A percentile compares a stretch with the other conserved stretches of the same genome.
phyloP scores from a whole-genome alignment of 768 basidiomycete genomes.

The Pleurotus platypus region DNA sequence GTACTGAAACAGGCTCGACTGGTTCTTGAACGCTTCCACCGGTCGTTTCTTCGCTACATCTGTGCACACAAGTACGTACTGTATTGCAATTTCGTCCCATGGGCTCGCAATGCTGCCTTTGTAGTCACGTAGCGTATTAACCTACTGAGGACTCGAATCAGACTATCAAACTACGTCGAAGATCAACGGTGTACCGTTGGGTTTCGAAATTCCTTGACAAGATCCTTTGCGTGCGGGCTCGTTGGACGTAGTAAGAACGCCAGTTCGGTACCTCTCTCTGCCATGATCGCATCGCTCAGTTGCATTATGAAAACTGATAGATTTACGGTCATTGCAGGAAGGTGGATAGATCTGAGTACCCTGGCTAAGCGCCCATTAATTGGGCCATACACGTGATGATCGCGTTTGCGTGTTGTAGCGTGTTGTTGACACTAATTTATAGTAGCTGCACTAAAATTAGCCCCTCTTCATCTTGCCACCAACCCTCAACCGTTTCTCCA shows the following conservation, averaged over 20 bases:
- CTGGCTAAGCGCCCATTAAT: neutral
- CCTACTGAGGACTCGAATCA: conserved; percentile 22
- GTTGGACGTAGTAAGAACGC: conserved; percentile 76
- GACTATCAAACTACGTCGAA: neutral
- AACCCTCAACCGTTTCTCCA: neutral
- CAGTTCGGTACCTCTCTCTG: conserved; percentile 65
- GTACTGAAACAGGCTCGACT: conserved; percentile 72
- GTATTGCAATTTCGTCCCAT: conserved; percentile 85
- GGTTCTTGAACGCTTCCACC: conserved; percentile 77
- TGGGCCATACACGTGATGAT: neutral
- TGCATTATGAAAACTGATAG: conserved; percentile 60
- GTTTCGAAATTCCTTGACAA: conserved; percentile 63
- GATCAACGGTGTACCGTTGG: conserved; percentile 30
- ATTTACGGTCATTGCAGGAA: conserved; percentile 37
- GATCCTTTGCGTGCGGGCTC: conserved; percentile 71
- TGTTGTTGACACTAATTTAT: conserved; percentile 7
- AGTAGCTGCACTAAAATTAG: neutral
- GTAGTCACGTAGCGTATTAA: conserved; percentile 39
- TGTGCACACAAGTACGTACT: conserved; percentile 74
- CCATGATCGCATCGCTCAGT: conserved; percentile 55
- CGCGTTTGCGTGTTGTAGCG: conserved; percentile 5
- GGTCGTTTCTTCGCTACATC: conserved; percentile 65
- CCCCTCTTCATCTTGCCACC: neutral
- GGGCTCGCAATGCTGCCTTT: conserved; percentile 65
- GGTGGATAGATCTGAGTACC: neutral